These are phyloP conservation scores for Apiotrichum mycotoxinovorans DNA, from an alignment of 1,284 basidiomycete species.

Conservation along the genomic window DNA sequence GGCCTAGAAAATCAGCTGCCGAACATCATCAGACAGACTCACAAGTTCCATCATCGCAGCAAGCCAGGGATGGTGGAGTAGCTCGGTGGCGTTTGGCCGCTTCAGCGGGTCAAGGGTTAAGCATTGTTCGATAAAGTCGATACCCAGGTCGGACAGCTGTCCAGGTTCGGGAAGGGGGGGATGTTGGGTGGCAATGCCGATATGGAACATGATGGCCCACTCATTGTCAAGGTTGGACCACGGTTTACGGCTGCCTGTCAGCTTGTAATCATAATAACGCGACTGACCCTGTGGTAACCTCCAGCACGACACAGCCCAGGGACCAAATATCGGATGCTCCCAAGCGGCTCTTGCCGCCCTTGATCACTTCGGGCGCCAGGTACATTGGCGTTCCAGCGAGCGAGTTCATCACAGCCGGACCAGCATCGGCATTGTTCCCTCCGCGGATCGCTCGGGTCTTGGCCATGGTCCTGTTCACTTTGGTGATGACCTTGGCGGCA, in stretches of 20 bases:
- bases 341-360: conserved; percentile 66
- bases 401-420: conserved; percentile 63
- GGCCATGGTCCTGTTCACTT: conserved; percentile 84
- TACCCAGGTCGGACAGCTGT: conserved; percentile 84
- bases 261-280: neutral
- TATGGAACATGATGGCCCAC: conserved; percentile 99
- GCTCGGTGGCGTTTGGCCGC: conserved; percentile 78
- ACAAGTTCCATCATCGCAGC: conserved; percentile 41
- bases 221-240: conserved; percentile 99
- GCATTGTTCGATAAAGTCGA: conserved; percentile 91
- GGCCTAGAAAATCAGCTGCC: neutral
- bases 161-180: conserved; percentile 89
- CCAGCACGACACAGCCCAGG: conserved; percentile 91
- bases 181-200: conserved; percentile 93
- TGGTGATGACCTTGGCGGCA: conserved; percentile 94
- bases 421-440: conserved; percentile 45
- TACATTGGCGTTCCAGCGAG: conserved; percentile 99
- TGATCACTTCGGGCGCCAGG: conserved; percentile 98
- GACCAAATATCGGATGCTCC: conserved; percentile 99
- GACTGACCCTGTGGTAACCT: conserved; percentile 74
- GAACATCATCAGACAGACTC: neutral
- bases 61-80: conserved; percentile 91
- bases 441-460: conserved; percentile 53
- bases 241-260: conserved; percentile 63
- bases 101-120: conserved; percentile 80